A percentile compares a stretch with the other conserved stretches of the same genome.
Evolutionary conservation across 2,329 filamentous ascomycete genomes (phyloP).

Genomic region (Fonsecaea pedrosoi): DNA sequence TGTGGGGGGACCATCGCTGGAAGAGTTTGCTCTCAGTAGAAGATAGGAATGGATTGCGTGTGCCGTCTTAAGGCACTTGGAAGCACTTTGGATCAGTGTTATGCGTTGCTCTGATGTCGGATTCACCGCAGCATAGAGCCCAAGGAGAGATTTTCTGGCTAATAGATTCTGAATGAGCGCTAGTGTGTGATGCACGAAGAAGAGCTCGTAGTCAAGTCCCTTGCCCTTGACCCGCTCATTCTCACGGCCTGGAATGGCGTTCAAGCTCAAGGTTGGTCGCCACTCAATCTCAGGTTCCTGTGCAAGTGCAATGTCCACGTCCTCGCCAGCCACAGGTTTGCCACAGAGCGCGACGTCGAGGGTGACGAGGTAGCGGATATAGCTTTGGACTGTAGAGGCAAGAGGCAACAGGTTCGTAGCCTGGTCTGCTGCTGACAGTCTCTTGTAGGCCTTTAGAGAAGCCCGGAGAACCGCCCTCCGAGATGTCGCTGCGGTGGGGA

Average conservation of each 20-base stretch:
- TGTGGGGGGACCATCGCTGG: slow-evolving; percentile 53
- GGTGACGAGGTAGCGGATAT: slow-evolving; percentile 82
- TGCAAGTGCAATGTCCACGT: slow-evolving; percentile 71
- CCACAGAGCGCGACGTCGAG: slow-evolving; percentile 74
- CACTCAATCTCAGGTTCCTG: slow-evolving; percentile 75
- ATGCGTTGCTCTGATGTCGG: slow-evolving; percentile 71
- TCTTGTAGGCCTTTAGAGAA: slow-evolving; percentile 86
- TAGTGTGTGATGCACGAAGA: slow-evolving; percentile 77
- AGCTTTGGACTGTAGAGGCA: slow-evolving; percentile 72
- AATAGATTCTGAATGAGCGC: slow-evolving; percentile 75
- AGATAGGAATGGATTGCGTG: slow-evolving; percentile 79
- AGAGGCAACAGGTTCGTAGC: slow-evolving; percentile 73
- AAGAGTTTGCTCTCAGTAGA: slow-evolving; percentile 48
- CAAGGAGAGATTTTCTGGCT: slow-evolving; percentile 74
- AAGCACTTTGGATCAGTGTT: slow-evolving; percentile 73
- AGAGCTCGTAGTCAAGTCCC: slow-evolving; percentile 81
- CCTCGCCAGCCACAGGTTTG: slow-evolving; percentile 62
- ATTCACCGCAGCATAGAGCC: slow-evolving; percentile 71
- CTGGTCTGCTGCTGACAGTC: slow-evolving; percentile 75
- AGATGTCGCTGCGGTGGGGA: slow-evolving; percentile 81
- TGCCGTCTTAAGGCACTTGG: slow-evolving; percentile 77
- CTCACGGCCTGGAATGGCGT: slow-evolving; percentile 66
- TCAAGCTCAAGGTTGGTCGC: slow-evolving; percentile 77
- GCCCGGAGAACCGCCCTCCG: slow-evolving; percentile 83
- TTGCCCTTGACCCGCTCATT: slow-evolving; percentile 70